These are phyloP conservation scores for Neurospora sp. DNA, from an alignment of 495 filamentous ascomycete genomes.

Conservation along the genomic window DNA sequence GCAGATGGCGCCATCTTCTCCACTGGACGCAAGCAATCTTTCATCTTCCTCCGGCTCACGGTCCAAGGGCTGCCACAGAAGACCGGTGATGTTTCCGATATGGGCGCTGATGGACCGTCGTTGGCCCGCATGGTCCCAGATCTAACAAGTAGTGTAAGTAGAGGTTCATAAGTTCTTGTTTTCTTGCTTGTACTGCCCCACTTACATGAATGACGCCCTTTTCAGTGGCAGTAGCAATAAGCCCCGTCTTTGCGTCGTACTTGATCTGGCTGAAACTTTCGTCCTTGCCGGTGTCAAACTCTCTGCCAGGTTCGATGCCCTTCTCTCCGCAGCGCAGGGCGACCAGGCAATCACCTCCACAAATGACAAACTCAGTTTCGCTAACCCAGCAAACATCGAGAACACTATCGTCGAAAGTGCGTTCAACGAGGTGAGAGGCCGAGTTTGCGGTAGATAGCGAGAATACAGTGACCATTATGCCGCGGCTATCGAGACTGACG, in stretches of 20 bases:
- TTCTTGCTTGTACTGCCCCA: neutral
- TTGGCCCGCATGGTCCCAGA: slow-evolving; percentile 38
- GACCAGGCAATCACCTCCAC: slow-evolving; percentile 43
- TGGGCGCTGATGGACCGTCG: slow-evolving; percentile 39
- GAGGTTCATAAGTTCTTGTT: neutral
- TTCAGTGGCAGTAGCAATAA: slow-evolving; percentile 40
- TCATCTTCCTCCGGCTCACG: slow-evolving; percentile 27
- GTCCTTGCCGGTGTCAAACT: slow-evolving; percentile 31
- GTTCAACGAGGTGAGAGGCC: slow-evolving; percentile 29
- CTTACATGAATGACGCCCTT: slow-evolving; percentile 43
- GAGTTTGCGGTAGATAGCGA: slow-evolving; percentile 28
- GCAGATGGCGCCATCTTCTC: slow-evolving; percentile 54
- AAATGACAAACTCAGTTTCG: slow-evolving; percentile 46
- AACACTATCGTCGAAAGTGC: slow-evolving; percentile 34
- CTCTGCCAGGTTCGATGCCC: slow-evolving; percentile 26
- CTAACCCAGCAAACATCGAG: slow-evolving; percentile 53
- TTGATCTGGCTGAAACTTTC: slow-evolving; percentile 36
- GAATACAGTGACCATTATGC: slow-evolving; percentile 41
- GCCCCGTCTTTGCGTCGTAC: slow-evolving; percentile 34
- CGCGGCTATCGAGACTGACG: slow-evolving; percentile 37
- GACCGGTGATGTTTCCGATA: slow-evolving; percentile 34
- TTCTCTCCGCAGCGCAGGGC: slow-evolving; percentile 26
- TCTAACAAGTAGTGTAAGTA: slow-evolving; percentile 19
- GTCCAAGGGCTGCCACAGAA: slow-evolving; percentile 43
- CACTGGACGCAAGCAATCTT: slow-evolving; percentile 40